Evolutionary conservation across 2,329 filamentous ascomycete species (phyloP).

Genomic region (Xylariaceae sp.): DNA sequence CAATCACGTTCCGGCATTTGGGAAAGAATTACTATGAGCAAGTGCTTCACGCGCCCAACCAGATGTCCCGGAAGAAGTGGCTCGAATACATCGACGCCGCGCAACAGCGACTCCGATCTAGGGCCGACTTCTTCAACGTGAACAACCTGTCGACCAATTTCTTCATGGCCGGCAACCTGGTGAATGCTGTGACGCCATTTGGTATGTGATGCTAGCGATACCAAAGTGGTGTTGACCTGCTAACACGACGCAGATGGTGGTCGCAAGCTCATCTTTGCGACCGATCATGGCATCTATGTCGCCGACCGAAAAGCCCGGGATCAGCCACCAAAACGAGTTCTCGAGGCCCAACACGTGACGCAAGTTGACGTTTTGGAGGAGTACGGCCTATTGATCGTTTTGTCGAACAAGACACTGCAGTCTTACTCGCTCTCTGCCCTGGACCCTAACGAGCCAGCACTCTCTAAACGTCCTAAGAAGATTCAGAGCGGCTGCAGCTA

Average conservation of each 20-base stretch:
- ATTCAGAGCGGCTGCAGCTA: slow-evolving; percentile 97
- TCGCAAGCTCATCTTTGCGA: slow-evolving; percentile 88
- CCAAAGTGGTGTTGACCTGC: too few relatives aligned
- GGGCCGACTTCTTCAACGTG: slow-evolving; percentile 85
- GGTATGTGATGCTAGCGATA: too few relatives aligned
- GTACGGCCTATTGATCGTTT: slow-evolving; percentile 81
- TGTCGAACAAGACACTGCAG: slow-evolving; percentile 86
- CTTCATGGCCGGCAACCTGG: slow-evolving; percentile 63
- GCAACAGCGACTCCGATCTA: slow-evolving; percentile 77
- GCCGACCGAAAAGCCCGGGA: slow-evolving; percentile 88
- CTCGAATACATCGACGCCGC: slow-evolving; percentile 91
- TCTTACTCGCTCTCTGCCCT: slow-evolving; percentile 85
- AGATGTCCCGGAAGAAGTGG: slow-evolving; percentile 88
- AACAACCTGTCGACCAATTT: slow-evolving; percentile 52
- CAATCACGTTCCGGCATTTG: slow-evolving; percentile 92
- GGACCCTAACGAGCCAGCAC: slow-evolving; percentile 71
- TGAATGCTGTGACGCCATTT: slow-evolving; percentile 91
- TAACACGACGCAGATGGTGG: slow-evolving; percentile 63
- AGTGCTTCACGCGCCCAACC: slow-evolving; percentile 79
- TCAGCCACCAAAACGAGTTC: slow-evolving; percentile 67
- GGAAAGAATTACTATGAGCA: slow-evolving; percentile 93
- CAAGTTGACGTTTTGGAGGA: slow-evolving; percentile 96
- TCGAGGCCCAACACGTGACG: slow-evolving; percentile 81
- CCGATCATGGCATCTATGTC: slow-evolving; percentile 87
- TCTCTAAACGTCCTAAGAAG: slow-evolving; percentile 84